Conservation (phyloP, 306 rosid genomes). For the Arachis hypogaea region DNA sequence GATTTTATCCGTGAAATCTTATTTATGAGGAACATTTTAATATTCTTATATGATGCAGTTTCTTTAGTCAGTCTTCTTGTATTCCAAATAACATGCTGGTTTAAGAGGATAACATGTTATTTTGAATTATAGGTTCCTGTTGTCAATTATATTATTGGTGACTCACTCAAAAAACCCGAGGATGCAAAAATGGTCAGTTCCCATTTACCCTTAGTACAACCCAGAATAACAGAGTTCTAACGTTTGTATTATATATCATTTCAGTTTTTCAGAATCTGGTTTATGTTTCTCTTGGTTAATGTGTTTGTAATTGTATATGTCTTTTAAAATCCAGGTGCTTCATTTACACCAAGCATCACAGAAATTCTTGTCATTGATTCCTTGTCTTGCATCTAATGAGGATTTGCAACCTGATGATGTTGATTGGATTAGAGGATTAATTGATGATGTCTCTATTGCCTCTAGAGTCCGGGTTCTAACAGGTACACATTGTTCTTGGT, state of each 20-base stretch:
- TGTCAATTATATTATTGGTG: constrained; percentile 65
- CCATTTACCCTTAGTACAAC: constrained; percentile 14
- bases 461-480: constrained; percentile 68
- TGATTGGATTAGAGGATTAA: constrained; percentile 55
- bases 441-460: constrained; percentile 66
- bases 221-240: constrained; percentile 4
- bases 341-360: constrained; percentile 55
- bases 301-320: neutral
- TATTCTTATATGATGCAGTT: neutral
- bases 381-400: constrained; percentile 56
- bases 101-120: constrained; percentile 27
- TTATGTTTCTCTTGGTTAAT: constrained; percentile 34
- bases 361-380: constrained; percentile 73
- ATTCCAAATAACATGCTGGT: constrained; percentile 16
- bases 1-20: neutral
- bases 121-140: constrained; percentile 60
- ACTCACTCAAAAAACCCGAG: constrained; percentile 76
- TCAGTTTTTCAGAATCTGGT: neutral
- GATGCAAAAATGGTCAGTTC: constrained; percentile 78
- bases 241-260: constrained; percentile 13
- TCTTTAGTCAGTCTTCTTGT: constrained; percentile 11
- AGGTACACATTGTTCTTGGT: constrained; percentile 53
- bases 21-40: neutral
- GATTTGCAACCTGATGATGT: constrained; percentile 48
- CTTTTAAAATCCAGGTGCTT: constrained; percentile 58